Evolutionary conservation across 2,329 filamentous ascomycete genomes (phyloP), one percentile per base, ranked within the genome.

Genomic region (Ophiostoma piceae): DNA sequence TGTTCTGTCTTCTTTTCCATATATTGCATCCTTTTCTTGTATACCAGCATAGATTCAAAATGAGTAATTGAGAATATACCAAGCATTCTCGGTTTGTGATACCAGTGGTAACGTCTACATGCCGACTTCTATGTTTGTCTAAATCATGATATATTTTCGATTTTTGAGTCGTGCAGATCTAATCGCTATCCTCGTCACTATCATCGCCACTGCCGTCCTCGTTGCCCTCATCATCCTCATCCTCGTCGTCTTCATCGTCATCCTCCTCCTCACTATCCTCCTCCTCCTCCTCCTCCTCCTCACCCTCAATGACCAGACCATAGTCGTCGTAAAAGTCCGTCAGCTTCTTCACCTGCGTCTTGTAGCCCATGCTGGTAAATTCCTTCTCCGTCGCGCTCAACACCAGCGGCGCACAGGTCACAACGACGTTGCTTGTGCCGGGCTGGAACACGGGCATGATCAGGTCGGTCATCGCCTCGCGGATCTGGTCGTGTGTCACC

Each of bases 291-390:
- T 91, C 86, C 2, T 87, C 87, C 3, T 87, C 86, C 0, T 84
- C 87, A 2, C 84, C 85, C 1, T 82, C 83, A 2, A 84, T 84
- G 77, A 90, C 85, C 66, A 97, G 80, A 0, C 94, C 94, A 77
- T 98, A 98, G 76, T 93, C 92, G 73, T 97, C 92, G 78, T 96
- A 88, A 79, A 96, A 98, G 75, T 91, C 85, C 60, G 88, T 87
- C 67, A 98, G 83, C 37, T 89, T 84, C 76, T 89, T 89, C 54
- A 91, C 84, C 76, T 92, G 85, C 0, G 90, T 90, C 77, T 89
- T 89, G 82, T 96, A 99, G 0, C 93, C 93, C 70, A 88, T 88
- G 1, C 82, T 82, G 74, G 87, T 84, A 75, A 98, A 92, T 1
- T 90, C 88, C 74, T 88, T 88, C 75, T 90, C 87, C 74, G 97